Base-by-base conservation (phyloP, 1,139 yeast genomes). In the Suhomyces kunorum region DNA sequence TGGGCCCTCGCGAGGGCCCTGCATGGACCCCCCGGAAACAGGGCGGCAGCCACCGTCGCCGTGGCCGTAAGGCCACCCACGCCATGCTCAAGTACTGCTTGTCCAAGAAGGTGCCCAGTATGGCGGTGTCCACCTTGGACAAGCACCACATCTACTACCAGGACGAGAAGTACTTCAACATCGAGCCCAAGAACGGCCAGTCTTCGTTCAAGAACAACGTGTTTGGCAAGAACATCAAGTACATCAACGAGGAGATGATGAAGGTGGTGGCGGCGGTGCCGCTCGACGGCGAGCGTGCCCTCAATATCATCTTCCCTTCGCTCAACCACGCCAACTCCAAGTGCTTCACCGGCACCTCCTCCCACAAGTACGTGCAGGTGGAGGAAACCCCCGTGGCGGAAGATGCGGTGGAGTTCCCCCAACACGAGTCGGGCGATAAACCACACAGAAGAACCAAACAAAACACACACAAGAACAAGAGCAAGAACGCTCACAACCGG, bases 1-100 rank as follows among this genome's bases (percentile, higher is more conserved):
- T 69, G 12, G 76, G 77, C 1, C 76, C 77, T 3, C 60, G 64
- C 39, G 70, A 64, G 45, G 68, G 68, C 7, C 45, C 50, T 14
- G 45, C 51, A 7, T 47, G 52, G 36, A 53, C 58, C 6, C 46
- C 42, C 0, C 36, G 14, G n/a, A 34, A 32, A 1, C 26, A 32
- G 13, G 16, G 30, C 4, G 36, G 36, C 8, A 38, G 39, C 5
- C 34, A 40, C 8, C 26, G 30, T 13, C 29, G 39, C 26, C 38
- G 37, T 11, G 39, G 37, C 6, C 34, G 45, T 18, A 39, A 36
- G 8, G 39, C 39, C 19, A 32, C 40, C 11, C 33, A 38, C 17
- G 37, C 43, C 33, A 43, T 45, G 43, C 36, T 45, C 18, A 19
- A 28, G 14, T 33, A 34, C 38, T 31, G 41, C 12, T 47, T 59